Evolutionary conservation across 495 filamentous ascomycete genomes (phyloP), one percentile per base, ranked within the genome.

Genomic region (Chaetomidium leptoderma): DNA sequence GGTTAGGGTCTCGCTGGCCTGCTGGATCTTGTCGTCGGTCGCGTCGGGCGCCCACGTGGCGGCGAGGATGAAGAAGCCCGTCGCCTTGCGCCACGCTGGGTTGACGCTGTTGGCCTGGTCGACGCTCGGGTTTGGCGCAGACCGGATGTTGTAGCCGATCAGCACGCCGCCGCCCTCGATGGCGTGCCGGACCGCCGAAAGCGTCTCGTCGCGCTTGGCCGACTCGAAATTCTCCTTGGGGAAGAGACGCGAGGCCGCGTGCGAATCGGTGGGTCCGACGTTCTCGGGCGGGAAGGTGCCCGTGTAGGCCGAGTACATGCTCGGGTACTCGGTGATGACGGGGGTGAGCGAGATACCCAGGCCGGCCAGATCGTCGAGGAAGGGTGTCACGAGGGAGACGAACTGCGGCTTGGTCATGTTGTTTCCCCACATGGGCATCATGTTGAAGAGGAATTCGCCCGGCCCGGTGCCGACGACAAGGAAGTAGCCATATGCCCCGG

Each of bases 401-500:
- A 76, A 70, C 48, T 81, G 30, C 64, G n/a, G 63, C 58, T 8
- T 49, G 13, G 79, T 78, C 68, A 81, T 72, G 70, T 80, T 81
- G 58, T 68, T 68, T 1, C 74, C 76, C 59, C 80, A 81, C 65
- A 78, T 77, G 3, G 78, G 77, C 43, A 71, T 64, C 67, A 78
- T 74, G 45, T 60, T 64, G 72, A 76, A 78, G 14, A 71, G 52
- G 42, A 66, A 76, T 26, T 63, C 49, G n/a, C 64, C 67, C 5
- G 61, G 43, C 23, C 64, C 71, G 33, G 63, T 66, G 51, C 40
- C 42, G 6, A 58, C 54, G 17, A 66, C 54, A 11, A 62, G 63
- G 69, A 77, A 78, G 70, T 85, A 84, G 17, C 74, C 74, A 64
- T 82, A 84, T 16, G 76, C 77, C 5, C 81, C 81, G 7, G 74